Evolutionary conservation across 306 rosid genomes (phyloP).

Genomic region (Rosa persica): DNA sequence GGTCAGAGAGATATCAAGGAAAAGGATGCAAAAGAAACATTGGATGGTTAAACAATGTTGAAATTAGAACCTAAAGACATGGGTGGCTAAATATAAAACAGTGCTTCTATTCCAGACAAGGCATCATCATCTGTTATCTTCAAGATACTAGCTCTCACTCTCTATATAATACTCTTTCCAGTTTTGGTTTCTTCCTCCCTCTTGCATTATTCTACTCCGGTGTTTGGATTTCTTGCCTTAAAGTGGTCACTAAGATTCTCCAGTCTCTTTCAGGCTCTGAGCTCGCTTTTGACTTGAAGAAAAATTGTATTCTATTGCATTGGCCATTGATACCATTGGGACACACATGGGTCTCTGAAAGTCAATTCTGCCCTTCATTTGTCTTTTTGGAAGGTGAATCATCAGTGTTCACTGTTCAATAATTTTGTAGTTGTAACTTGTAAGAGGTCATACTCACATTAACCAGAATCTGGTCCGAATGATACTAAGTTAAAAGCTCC

Average conservation of each 20-base stretch:
- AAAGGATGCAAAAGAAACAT: conserved; percentile 4
- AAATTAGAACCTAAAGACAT: conserved; percentile 12
- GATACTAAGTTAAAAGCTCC: not conserved
- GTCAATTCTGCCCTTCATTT: conserved; percentile 17
- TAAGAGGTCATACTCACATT: not conserved
- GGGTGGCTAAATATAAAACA: conserved; percentile 30
- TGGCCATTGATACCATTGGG: conserved; percentile 10
- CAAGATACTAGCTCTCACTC: conserved; percentile 12
- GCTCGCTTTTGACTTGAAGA: conserved; percentile 51
- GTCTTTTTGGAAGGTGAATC: conserved; percentile 2
- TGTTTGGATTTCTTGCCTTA: conserved; percentile 23
- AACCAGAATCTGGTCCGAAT: not conserved
- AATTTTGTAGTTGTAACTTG: not conserved
- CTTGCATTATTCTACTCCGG: conserved; percentile 32
- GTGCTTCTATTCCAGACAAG: conserved; percentile 60
- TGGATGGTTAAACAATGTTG: not conserved
- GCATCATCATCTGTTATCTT: conserved; percentile 35
- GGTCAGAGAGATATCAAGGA: not conserved
- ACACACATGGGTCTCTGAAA: conserved; percentile 21
- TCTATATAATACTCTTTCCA: conserved; percentile 7
- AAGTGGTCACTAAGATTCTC: conserved; percentile 51
- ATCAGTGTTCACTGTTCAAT: not conserved
- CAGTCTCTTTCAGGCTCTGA: conserved; percentile 30
- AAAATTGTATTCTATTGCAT: conserved; percentile 15
- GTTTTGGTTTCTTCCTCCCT: conserved; percentile 16